Evolutionary conservation across 2,329 filamentous ascomycete species (phyloP), one percentile per base, ranked within the genome.

Genomic region (Pseudogymnoascus sp.): DNA sequence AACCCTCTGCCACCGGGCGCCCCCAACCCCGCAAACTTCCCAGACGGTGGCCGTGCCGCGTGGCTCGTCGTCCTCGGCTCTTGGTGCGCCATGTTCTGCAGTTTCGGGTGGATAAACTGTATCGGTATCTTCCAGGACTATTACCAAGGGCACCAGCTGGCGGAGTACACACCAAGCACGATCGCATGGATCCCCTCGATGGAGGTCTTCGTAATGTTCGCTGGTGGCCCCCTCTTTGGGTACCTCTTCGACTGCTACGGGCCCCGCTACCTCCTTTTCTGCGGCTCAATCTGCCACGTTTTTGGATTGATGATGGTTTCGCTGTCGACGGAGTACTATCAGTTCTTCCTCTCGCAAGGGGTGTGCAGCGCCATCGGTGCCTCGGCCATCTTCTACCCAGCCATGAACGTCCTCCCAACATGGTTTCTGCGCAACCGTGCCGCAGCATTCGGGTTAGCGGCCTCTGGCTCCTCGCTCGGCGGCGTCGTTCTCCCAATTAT

Each of bases 271-370:
- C 74, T 89, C 0, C 71, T 87, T 1, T 35, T 84, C 0, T 70
- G 71, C 11, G 84, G 84, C 15, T 80, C 78, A 0, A 73, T 86
- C 62, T 70, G 85, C 35, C 82, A 86, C 63, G 80, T 87, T 15
- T 82, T 87, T 63, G 81, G 83, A 1, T 69, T 88, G 4, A 87
- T 88, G 83, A 86, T 87, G 83, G 78, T 82, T 0, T 82, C 78
- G 7, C 72, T 88, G 64, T 85, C 77, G 62, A 80, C 75, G 0
- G 68, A 82, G 63, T 84, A 82, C 70, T 84, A 79, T 66, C 82
- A 83, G 38, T 79, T 83, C 68, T 71, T 84, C 35, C 73, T 81
- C 2, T 73, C 78, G 0, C 79, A 83, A 67, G 79, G 78, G 0
- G 65, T 82, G 1, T 78, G 75, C 65, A 78, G 78, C 62, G 74